Evolutionary conservation across 2,329 filamentous ascomycete species (phyloP).

Genomic region (Colletotrichum phormii): DNA sequence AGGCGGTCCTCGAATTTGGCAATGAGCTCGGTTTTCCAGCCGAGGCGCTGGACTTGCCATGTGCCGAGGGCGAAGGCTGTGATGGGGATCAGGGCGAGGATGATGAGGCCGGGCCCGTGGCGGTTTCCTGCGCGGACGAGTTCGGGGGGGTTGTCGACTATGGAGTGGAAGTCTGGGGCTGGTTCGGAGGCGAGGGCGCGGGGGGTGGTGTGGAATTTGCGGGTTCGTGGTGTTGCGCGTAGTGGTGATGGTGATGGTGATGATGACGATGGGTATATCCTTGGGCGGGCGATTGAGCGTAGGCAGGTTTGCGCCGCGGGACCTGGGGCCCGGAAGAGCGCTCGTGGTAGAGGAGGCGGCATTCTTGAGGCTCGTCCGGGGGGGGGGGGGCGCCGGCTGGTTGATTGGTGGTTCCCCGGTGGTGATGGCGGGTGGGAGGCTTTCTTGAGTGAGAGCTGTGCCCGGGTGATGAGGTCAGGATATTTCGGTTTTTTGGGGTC

Average conservation of each 20-base stretch:
- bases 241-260: background rate
- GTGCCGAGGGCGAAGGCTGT: constrained; percentile 91
- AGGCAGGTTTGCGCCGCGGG: background rate
- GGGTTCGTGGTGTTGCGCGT: background rate
- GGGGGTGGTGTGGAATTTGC: constrained; percentile 34
- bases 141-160: constrained; percentile 86
- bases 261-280: background rate
- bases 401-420: background rate
- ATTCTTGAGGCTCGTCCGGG: constrained; percentile 2
- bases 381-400: background rate
- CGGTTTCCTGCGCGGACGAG: constrained; percentile 79
- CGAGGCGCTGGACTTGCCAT: constrained; percentile 94
- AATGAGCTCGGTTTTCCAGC: constrained; percentile 94
- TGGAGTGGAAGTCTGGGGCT: constrained; percentile 78
- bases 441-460: background rate
- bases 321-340: constrained; percentile 5
- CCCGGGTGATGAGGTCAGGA: constrained; percentile 28
- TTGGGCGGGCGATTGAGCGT: background rate
- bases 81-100: constrained; percentile 88
- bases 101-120: constrained; percentile 83
- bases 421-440: constrained; percentile 7
- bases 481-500: constrained; percentile 16
- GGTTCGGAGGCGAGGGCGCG: constrained; percentile 35
- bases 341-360: constrained; percentile 20
- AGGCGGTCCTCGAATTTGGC: constrained; percentile 93